phyloP scores from a whole-genome alignment of 495 filamentous ascomycete genomes.

The Margaritispora aquatica region DNA sequence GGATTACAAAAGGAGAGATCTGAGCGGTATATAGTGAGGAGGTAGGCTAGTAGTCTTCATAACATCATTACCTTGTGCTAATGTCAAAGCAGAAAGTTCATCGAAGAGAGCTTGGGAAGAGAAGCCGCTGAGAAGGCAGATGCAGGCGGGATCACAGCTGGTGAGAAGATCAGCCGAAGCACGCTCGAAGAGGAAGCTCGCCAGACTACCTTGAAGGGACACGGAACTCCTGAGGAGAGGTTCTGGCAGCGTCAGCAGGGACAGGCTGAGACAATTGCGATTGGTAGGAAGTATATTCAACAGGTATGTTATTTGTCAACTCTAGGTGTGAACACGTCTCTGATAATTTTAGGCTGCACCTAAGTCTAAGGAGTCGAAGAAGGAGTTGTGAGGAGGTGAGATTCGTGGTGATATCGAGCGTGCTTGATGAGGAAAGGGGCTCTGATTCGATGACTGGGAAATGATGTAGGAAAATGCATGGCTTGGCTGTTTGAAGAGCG shows the following conservation, averaged over 20 bases:
- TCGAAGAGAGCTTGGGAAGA: conserved; percentile 47
- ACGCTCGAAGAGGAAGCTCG: conserved; percentile 64
- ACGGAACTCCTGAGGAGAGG: conserved; percentile 48
- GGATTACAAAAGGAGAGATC: conserved; percentile 75
- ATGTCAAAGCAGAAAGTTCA: conserved; percentile 12
- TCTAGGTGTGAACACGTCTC: background rate
- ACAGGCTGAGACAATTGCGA: conserved; percentile 51
- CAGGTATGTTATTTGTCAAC: conserved; percentile 9
- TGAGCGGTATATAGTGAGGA: conserved; percentile 68
- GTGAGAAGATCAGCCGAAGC: conserved; percentile 42
- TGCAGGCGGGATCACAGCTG: conserved; percentile 28
- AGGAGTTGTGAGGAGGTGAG: background rate
- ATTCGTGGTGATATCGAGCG: background rate
- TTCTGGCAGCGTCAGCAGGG: conserved; percentile 68
- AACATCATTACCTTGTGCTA: background rate
- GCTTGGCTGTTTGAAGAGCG: too few species aligned
- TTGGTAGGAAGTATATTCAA: conserved; percentile 36
- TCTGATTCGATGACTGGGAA: too few species aligned
- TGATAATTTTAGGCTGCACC: conserved; percentile 8
- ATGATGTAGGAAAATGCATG: too few species aligned
- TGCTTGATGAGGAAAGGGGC: too few species aligned
- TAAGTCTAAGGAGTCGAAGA: conserved; percentile 4
- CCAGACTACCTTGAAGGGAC: conserved; percentile 37
- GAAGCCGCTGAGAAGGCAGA: conserved; percentile 33
- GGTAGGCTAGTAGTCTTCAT: conserved; percentile 34